phyloP scores from a whole-genome alignment of 192 early-diverging fungal genomes.

The Entomortierella lignicola region DNA sequence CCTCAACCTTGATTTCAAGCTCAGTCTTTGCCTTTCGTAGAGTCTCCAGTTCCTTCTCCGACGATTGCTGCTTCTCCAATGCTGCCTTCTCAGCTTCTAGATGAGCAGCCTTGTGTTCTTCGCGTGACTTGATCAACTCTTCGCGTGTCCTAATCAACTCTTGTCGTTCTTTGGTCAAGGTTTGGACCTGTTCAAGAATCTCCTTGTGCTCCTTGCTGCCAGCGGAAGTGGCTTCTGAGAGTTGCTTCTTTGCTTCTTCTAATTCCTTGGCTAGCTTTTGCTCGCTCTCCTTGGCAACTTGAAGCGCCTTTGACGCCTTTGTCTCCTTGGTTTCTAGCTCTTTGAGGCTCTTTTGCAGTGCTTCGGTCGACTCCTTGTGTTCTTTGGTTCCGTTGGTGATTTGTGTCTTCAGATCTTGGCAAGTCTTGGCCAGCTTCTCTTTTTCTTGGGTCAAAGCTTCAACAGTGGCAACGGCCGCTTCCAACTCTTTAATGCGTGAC shows the following conservation, averaged over 20 bases:
- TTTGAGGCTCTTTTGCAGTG: conserved; percentile 6
- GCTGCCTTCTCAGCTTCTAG: conserved; percentile 1
- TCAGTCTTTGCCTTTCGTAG: conserved; percentile 31
- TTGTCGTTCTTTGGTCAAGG: conserved; percentile 9
- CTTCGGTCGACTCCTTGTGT: not conserved
- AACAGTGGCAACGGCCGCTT: conserved; percentile 4
- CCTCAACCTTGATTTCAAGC: conserved; percentile 15
- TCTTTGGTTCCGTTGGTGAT: not conserved
- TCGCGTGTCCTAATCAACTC: conserved; percentile 7
- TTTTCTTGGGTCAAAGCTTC: conserved; percentile 18
- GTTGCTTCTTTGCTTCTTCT: conserved; percentile 44
- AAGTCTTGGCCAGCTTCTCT: conserved; percentile 2
- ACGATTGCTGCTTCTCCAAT: conserved; percentile 1
- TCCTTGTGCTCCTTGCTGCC: conserved; percentile 43
- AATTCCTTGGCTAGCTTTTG: conserved; percentile 41
- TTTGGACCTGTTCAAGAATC: conserved; percentile 5
- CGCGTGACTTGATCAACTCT: conserved; percentile 9
- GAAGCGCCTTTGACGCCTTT: conserved; percentile 5
- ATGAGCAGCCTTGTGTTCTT: conserved; percentile 1
- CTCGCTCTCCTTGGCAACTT: conserved; percentile 9
- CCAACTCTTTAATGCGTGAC: conserved; percentile 28
- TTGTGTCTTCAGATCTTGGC: conserved; percentile 11
- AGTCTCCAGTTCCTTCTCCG: conserved; percentile 19
- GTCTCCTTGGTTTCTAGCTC: conserved; percentile 23
- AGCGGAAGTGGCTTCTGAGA: not conserved